Evolutionary conservation across 2,329 filamentous ascomycete genomes (phyloP), one percentile per base, ranked within the genome.

Genomic region (Raffaelea albimanens): DNA sequence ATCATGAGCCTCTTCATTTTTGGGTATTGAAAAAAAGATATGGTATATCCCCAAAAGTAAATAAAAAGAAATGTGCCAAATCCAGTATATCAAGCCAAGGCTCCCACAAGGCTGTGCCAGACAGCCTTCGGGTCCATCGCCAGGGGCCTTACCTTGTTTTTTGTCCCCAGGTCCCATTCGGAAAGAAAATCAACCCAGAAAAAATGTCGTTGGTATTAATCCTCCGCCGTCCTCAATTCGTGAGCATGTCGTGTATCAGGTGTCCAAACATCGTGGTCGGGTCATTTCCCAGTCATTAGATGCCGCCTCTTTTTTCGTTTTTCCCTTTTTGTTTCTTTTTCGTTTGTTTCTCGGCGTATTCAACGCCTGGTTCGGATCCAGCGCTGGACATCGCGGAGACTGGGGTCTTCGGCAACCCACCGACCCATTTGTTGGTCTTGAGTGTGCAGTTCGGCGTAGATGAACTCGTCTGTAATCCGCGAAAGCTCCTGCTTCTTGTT

Each of bases 331-430:
- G 29, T 18, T 49, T 36, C 16, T 19, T 36, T n/a, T n/a, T 22
- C 39, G 16, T 5, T 23, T 25, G 23, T 4, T 22, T 29, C 11
- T 43, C 40, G 47, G 48, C 44, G 36, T 36, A 34, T 19, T 51
- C 42, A 52, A n/a, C 57, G 63, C 46, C 68, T 64, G 46, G 67
- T 67, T 48, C 72, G 69, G 45, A 82, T 62, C 79, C 79, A 83
- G 61, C 76, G 71, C 59, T 75, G 70, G 49, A 82, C 72, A 43
- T 70, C 66, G 46, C 73, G 67, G 45, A 81, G 63, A 53, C 71
- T 76, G 2, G 79, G 79, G 58, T 83, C 79, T 58, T 83, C 79
- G 53, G 65, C 69, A 56, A 72, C 79, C 79, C 79, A 83, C 64
- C 78, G 76, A 57, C 76, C 75, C 63, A 75, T 70, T 47, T 61